A percentile compares a stretch with the other conserved stretches of the same genome.
Conservation (phyloP, 352 stramenopile genomes). For the Pythium phragmiticola region DNA sequence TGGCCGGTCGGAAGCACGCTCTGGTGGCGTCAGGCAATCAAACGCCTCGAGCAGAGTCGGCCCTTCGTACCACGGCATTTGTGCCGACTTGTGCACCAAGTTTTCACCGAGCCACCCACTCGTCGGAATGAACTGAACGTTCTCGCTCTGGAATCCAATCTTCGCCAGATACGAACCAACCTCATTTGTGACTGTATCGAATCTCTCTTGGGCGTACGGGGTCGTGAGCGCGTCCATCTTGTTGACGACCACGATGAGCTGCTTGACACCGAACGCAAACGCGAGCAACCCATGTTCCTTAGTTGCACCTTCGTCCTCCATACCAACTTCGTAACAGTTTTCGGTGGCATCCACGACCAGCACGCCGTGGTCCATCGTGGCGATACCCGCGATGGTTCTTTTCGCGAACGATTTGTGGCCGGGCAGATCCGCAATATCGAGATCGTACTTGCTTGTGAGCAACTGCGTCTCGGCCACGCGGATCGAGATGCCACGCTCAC, state of each 20-base stretch:
- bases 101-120: constrained; percentile 97
- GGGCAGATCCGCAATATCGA: constrained; percentile 75
- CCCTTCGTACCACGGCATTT: constrained; percentile 99
- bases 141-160: constrained; percentile 95
- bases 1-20: constrained; percentile 92
- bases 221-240: constrained; percentile 98
- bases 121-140: constrained; percentile 96
- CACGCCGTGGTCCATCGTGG: constrained; percentile 95
- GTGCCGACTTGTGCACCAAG: constrained; percentile 93
- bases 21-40: constrained; percentile 89
- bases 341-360: constrained; percentile 92
- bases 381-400: constrained; percentile 98
- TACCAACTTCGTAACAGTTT: constrained; percentile 90
- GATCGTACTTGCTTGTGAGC: not conserved
- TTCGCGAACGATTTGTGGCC: constrained; percentile 98
- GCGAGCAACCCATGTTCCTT: constrained; percentile 95
- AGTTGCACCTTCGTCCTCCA: constrained; percentile 92
- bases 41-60: constrained; percentile 90
- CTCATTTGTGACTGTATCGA: constrained; percentile 93
- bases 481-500: constrained; percentile 92
- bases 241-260: constrained; percentile 98
- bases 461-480: not conserved
- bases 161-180: constrained; percentile 93
- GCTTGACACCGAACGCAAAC: constrained; percentile 97
- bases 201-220: constrained; percentile 92